A percentile compares a stretch with the other conserved stretches of the same genome.
Conservation (phyloP, 2,329 filamentous ascomycete species). For the Alternaria conjuncta region DNA sequence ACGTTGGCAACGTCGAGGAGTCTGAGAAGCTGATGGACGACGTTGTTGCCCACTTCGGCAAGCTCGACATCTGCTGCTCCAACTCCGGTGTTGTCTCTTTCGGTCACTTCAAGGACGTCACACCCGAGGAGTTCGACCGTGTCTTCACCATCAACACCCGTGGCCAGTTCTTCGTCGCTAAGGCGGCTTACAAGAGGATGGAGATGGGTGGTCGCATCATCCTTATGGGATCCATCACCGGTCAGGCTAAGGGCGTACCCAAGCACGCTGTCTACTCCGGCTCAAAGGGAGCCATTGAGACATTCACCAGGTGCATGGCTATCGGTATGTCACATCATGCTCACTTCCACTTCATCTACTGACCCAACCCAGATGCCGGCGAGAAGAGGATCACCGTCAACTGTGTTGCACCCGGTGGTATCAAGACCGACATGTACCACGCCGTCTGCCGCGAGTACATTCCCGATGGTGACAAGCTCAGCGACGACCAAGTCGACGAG, state of each 20-base stretch:
- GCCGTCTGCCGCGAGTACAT: conserved; percentile 70
- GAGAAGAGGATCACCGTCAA: conserved; percentile 66
- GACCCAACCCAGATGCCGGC: conserved; percentile 50
- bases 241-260: conserved; percentile 62
- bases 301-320: conserved; percentile 61
- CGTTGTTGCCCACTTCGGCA: conserved; percentile 68
- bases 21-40: conserved; percentile 69
- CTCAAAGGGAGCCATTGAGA: conserved; percentile 62
- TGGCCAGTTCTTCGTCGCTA: conserved; percentile 68
- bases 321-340: conserved; percentile 46
- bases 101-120: conserved; percentile 61
- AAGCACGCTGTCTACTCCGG: conserved; percentile 62
- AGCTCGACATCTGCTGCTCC: conserved; percentile 73
- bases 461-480: conserved; percentile 62
- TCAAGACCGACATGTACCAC: conserved; percentile 67
- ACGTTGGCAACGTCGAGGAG: conserved; percentile 69
- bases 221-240: conserved; percentile 63
- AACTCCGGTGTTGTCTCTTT: conserved; percentile 67
- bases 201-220: conserved; percentile 60
- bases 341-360: conserved; percentile 11
- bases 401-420: conserved; percentile 64
- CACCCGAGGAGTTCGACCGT: conserved; percentile 63
- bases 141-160: conserved; percentile 68
- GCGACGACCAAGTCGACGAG: conserved; percentile 66
- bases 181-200: conserved; percentile 62